Evolutionary conservation across 805 yeast genomes (phyloP), one percentile per base, ranked within the genome.

Genomic region (Metschnikowia koreensis): DNA sequence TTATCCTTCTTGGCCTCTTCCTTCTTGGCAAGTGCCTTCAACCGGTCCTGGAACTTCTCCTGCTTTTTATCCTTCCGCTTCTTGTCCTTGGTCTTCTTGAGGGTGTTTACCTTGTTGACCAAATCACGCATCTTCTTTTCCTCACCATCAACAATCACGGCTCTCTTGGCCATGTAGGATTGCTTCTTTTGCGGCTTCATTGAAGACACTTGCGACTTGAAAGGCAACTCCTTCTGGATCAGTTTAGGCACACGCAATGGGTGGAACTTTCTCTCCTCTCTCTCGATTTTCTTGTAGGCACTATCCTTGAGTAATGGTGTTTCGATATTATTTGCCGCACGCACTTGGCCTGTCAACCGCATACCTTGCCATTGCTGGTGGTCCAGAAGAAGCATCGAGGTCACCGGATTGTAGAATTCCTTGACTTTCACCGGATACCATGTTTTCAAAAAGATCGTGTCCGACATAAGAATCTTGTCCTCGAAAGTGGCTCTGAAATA

Each of bases 401-500:
- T 88, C 17, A 94, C 98, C 1, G 98, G 98, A 66, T 94, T 96
- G 71, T 93, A 96, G 71, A 90, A 94, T 67, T 84, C 84, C 69
- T 93, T 87, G 13, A 94, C 88, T 58, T 81, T 84, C 38, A 94
- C 96, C 1, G 98, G 98, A 67, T 91, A 92, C 99, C 99, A 94
- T 3, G 98, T 92, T 66, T 96, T 85, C 66, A 94, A 74, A 61
- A 93, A 85, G 13, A 94, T 81, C 49, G 89, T 87, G 69, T 94
- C 99, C 59, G 94, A 86, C 84, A 94, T 79, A 50, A 93, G 78
- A 38, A 93, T 81, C 71, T 92, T 93, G 67, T 94, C 99, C 70
- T 94, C 99, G 69, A 94, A 94, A 0, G 97, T 85, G 11, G 99
- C 99, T 66, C 99, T 83, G 77, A 80, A 96, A 67, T 87, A 85